These are phyloP conservation scores for Fusarium guadeloupense DNA, from an alignment of 2,329 filamentous ascomycete genomes.

Conservation along the genomic window DNA sequence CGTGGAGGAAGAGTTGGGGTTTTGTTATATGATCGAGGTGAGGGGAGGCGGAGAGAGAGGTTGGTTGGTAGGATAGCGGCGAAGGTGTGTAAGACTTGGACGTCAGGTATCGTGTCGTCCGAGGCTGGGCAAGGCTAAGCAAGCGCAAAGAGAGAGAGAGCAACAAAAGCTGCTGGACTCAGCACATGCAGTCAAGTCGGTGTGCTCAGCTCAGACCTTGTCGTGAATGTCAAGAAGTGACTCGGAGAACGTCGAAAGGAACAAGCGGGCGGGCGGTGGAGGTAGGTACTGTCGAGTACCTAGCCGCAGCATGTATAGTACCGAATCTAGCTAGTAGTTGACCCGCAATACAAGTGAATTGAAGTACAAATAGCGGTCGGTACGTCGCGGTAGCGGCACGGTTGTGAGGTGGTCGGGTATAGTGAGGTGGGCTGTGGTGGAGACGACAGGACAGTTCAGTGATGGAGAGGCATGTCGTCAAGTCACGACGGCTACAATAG, in stretches of 20 bases:
- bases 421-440: constrained; percentile 34
- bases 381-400: constrained; percentile 30
- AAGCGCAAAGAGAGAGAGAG: constrained; percentile 13
- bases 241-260: constrained; percentile 39
- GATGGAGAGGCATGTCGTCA: constrained; percentile 32
- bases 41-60: constrained; percentile 31
- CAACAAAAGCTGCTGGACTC: constrained; percentile 26
- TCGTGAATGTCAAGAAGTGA: constrained; percentile 35
- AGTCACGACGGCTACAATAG: constrained; percentile 4
- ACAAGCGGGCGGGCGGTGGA: constrained; percentile 41
- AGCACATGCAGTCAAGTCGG: constrained; percentile 31
- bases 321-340: constrained; percentile 10
- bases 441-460: constrained; percentile 31
- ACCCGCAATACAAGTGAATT: constrained; percentile 33
- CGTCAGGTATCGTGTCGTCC: constrained; percentile 16
- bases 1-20: constrained; percentile 46
- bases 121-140: constrained; percentile 15
- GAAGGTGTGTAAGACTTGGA: constrained; percentile 21
- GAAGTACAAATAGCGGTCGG: constrained; percentile 30
- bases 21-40: constrained; percentile 22
- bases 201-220: constrained; percentile 27
- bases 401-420: constrained; percentile 19
- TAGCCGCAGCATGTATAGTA: constrained; percentile 11
- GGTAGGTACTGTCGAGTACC: no score
- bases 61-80: constrained; percentile 24